A percentile compares a stretch with the other conserved stretches of the same genome.
Conservation (phyloP, 2,329 filamentous ascomycete genomes). For the Pseudogymnoascus sp. region DNA sequence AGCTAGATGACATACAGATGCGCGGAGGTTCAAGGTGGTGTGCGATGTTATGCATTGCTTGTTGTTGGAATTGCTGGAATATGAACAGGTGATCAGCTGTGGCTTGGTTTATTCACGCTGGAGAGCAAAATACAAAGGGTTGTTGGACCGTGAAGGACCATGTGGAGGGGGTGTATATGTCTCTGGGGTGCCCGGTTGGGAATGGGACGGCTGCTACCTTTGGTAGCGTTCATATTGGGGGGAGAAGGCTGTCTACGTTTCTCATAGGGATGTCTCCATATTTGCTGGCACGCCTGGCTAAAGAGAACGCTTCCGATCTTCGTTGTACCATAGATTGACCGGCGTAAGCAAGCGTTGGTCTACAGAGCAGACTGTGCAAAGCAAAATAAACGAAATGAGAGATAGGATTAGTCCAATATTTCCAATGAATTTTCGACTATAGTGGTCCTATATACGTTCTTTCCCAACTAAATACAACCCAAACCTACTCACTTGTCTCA, state of each 20-base stretch:
- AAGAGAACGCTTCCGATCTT: neutral
- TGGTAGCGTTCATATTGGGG: neutral
- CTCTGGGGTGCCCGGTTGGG: neutral
- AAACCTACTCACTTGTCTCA: neutral
- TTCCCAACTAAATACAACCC: neutral
- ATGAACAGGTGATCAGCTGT: neutral
- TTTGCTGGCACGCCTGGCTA: neutral
- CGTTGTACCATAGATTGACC: neutral
- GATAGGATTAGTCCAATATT: neutral
- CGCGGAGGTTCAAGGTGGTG: neutral
- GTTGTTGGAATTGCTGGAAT: neutral
- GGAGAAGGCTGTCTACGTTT: neutral
- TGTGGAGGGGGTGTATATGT: neutral
- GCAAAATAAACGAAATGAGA: neutral
- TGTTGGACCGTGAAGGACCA: too few species aligned
- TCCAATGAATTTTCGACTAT: neutral
- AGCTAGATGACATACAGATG: neutral
- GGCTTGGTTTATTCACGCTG: neutral
- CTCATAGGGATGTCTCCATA: neutral
- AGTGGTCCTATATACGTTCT: constrained; percentile 19
- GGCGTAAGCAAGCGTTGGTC: neutral
- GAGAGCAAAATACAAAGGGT: neutral
- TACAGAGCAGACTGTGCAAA: neutral
- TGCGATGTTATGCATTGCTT: neutral
- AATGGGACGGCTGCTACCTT: neutral